These are phyloP conservation scores for Hirschioporus abietinus DNA, from an alignment of 768 basidiomycete species.

Conservation along the genomic window DNA sequence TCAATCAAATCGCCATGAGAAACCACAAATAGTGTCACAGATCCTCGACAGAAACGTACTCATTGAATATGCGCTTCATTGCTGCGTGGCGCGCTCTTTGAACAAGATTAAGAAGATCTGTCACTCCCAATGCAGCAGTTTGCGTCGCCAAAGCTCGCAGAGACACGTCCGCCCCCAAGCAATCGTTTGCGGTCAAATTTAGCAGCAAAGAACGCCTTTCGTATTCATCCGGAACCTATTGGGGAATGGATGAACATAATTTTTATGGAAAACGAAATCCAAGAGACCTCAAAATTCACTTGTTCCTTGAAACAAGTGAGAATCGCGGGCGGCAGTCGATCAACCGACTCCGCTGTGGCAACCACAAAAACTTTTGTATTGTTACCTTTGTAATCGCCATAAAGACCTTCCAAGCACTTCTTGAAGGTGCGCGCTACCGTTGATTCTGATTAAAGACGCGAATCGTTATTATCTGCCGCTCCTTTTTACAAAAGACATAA, in stretches of 20 bases:
- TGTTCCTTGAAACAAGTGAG: constrained; percentile 83
- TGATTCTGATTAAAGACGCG: constrained; percentile 39
- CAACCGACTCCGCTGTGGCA: constrained; percentile 65
- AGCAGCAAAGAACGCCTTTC: constrained; percentile 63
- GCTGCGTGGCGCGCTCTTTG: constrained; percentile 51
- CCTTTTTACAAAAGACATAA: neutral
- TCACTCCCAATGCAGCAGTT: constrained; percentile 86
- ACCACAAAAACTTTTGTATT: constrained; percentile 73
- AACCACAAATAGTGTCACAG: neutral
- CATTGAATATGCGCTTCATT: constrained; percentile 37
- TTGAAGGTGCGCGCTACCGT: constrained; percentile 50
- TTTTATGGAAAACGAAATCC: neutral
- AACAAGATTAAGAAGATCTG: constrained; percentile 71
- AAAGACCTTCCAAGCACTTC: constrained; percentile 57
- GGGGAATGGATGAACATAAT: neutral
- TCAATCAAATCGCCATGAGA: neutral
- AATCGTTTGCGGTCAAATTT: constrained; percentile 33
- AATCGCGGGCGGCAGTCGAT: constrained; percentile 57
- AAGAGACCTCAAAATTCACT: constrained; percentile 59
- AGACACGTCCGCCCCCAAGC: constrained; percentile 73
- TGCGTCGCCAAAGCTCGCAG: constrained; percentile 69
- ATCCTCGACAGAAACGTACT: constrained; percentile 27
- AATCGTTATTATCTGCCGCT: neutral
- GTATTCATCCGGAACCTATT: constrained; percentile 73
- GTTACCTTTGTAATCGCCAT: constrained; percentile 49